These are phyloP conservation scores for Myotisia sp. DNA, from an alignment of 2,329 filamentous ascomycete genomes.

Conservation along the genomic window DNA sequence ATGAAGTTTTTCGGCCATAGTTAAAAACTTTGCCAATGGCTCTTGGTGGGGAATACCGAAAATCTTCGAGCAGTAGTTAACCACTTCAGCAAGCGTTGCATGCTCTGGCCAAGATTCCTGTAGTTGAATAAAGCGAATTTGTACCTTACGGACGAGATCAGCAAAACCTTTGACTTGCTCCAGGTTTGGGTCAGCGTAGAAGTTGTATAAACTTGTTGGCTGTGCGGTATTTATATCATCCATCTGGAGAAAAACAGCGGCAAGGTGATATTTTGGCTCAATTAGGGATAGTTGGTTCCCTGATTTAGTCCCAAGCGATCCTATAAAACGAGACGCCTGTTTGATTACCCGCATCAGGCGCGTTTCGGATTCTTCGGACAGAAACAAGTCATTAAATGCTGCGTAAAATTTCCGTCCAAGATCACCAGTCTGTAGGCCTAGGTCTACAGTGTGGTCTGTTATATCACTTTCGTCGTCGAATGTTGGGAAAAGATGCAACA, in stretches of 20 bases:
- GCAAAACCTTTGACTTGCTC: slow-evolving; percentile 62
- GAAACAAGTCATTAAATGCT: slow-evolving; percentile 40
- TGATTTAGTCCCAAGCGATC: slow-evolving; percentile 20
- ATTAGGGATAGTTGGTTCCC: slow-evolving; percentile 16
- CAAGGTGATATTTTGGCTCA: slow-evolving; percentile 43
- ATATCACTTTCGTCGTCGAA: slow-evolving; percentile 45
- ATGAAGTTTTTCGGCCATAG: slow-evolving; percentile 77
- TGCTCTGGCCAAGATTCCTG: slow-evolving; percentile 51
- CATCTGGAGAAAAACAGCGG: slow-evolving; percentile 51
- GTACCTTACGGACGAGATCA: slow-evolving; percentile 52
- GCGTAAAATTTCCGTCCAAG: slow-evolving; percentile 48
- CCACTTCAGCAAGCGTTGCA: slow-evolving; percentile 67
- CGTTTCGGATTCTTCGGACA: slow-evolving; percentile 17
- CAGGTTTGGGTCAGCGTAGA: slow-evolving; percentile 73
- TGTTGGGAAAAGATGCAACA: slow-evolving; percentile 67
- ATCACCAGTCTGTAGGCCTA: slow-evolving; percentile 33
- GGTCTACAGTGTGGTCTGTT: slow-evolving; percentile 21
- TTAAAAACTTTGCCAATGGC: slow-evolving; percentile 72
- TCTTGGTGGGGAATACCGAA: slow-evolving; percentile 64
- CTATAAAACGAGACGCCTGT: slow-evolving; percentile 23
- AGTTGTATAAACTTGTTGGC: slow-evolving; percentile 53
- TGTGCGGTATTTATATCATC: slow-evolving; percentile 34
- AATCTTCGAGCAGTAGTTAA: slow-evolving; percentile 59
- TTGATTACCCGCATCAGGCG: slow-evolving; percentile 23
- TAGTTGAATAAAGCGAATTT: slow-evolving; percentile 58